phyloP scores from a whole-genome alignment of 1,139 yeast genomes.

The Wickerhamiella infanticola region DNA sequence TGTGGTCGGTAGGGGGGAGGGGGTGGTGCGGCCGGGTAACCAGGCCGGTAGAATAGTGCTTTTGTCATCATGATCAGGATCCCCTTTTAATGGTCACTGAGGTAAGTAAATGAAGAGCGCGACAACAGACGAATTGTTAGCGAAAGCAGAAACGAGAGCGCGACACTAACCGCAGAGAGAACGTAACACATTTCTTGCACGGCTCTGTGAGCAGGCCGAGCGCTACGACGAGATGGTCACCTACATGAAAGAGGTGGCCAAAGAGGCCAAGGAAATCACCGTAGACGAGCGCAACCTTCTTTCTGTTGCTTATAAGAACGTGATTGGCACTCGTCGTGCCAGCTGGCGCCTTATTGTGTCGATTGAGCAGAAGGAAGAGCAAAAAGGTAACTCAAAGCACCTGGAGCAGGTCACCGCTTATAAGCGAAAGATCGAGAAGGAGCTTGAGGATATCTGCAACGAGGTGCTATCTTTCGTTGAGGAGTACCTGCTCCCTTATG shows the following conservation, averaged over 20 bases:
- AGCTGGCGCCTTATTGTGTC: conserved; percentile 72
- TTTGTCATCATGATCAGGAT: neutral
- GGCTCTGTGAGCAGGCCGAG: conserved; percentile 98
- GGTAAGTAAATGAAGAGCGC: neutral
- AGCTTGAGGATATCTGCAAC: conserved; percentile 85
- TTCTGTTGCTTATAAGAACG: conserved; percentile 96
- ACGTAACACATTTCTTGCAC: conserved; percentile 72
- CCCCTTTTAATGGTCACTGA: conserved; percentile 1
- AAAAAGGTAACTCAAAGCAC: conserved; percentile 83
- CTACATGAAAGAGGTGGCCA: conserved; percentile 95
- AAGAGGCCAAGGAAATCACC: conserved; percentile 86
- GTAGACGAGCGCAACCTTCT: conserved; percentile 96
- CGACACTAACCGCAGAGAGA: neutral
- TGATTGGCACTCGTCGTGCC: conserved; percentile 57
- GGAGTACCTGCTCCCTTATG: conserved; percentile 72
- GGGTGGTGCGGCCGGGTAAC: neutral
- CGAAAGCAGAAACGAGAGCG: neutral
- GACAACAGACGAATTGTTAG: too few species aligned
- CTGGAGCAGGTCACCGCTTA: conserved; percentile 82
- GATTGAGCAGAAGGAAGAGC: conserved; percentile 95
- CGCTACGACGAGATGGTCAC: conserved; percentile 99
- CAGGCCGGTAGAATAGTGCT: neutral
- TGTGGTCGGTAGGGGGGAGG: too few species aligned
- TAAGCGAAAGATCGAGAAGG: conserved; percentile 88
- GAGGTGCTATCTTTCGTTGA: conserved; percentile 81